Evolutionary conservation across 371 early-diverging fungal species (phyloP).

Genomic region (Mucor plumbeus): DNA sequence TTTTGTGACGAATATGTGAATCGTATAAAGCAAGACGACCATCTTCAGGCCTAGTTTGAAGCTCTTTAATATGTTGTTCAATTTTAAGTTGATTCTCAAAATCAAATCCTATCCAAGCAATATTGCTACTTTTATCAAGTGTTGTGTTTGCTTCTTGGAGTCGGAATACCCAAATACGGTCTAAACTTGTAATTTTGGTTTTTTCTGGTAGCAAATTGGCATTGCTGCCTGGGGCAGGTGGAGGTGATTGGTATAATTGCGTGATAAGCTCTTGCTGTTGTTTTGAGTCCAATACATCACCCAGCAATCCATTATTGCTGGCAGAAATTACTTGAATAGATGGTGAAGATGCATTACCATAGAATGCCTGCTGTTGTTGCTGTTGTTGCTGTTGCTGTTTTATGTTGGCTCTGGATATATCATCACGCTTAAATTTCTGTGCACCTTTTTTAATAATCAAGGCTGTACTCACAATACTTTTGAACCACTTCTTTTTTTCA

Average conservation of each 20-base stretch:
- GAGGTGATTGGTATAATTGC: neutral
- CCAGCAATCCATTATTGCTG: conserved; percentile 10
- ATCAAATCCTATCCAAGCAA: conserved; percentile 44
- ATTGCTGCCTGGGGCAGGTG: neutral
- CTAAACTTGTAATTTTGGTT: conserved; percentile 23
- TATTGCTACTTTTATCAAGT: neutral
- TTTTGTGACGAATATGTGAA: conserved; percentile 38
- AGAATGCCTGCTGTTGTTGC: neutral
- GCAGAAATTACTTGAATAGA: conserved; percentile 15
- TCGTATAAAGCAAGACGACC: conserved; percentile 35
- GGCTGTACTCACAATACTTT: neutral
- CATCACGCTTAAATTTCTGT: neutral
- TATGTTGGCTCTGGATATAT: neutral
- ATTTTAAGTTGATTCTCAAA: conserved; percentile 34
- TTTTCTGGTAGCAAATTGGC: conserved; percentile 5
- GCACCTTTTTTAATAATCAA: conserved; percentile 4
- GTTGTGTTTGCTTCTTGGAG: neutral
- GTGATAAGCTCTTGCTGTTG: conserved; percentile 23
- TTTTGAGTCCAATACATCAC: conserved; percentile 28
- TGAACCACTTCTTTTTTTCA: conserved; percentile 16
- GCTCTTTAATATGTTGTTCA: conserved; percentile 11
- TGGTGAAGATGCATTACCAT: neutral
- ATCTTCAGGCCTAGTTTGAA: conserved; percentile 17
- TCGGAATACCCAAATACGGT: conserved; percentile 43
- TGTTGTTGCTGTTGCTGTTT: neutral